phyloP scores from a whole-genome alignment of 495 filamentous ascomycete species.

The Penicillium steckii region DNA sequence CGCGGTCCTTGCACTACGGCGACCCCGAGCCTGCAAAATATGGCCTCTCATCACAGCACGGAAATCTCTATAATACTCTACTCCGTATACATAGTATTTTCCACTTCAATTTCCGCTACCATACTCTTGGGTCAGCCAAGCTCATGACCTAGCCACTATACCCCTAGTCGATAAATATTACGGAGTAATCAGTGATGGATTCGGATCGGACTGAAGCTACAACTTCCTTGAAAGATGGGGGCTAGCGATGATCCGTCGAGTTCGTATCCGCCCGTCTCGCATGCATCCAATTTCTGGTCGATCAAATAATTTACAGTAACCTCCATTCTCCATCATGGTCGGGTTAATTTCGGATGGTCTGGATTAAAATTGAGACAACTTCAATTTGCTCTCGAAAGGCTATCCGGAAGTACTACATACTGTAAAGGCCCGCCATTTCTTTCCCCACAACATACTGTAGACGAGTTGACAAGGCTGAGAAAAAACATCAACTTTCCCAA shows the following conservation, averaged over 20 bases:
- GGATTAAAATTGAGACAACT: too few relatives aligned
- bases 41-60: neutral
- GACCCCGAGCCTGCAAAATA: neutral
- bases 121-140: neutral
- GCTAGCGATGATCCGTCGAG: neutral
- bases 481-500: too few relatives aligned
- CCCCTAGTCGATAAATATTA: neutral
- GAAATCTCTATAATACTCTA: too few relatives aligned
- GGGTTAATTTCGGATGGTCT: neutral
- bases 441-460: neutral
- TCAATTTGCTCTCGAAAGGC: too few relatives aligned
- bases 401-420: too few relatives aligned
- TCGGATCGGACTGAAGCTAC: too few relatives aligned
- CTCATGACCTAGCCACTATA: neutral
- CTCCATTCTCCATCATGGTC: too few relatives aligned
- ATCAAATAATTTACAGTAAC: neutral
- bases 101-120: conserved; percentile 1
- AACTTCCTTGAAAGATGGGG: too few relatives aligned
- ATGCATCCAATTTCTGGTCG: neutral
- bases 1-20: neutral
- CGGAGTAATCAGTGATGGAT: too few relatives aligned
- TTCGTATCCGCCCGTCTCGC: neutral
- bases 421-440: too few relatives aligned
- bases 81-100: too few relatives aligned
- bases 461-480: neutral